Base-by-base conservation (phyloP, 805 yeast species). In the Alloascoidea hylecoeti region DNA sequence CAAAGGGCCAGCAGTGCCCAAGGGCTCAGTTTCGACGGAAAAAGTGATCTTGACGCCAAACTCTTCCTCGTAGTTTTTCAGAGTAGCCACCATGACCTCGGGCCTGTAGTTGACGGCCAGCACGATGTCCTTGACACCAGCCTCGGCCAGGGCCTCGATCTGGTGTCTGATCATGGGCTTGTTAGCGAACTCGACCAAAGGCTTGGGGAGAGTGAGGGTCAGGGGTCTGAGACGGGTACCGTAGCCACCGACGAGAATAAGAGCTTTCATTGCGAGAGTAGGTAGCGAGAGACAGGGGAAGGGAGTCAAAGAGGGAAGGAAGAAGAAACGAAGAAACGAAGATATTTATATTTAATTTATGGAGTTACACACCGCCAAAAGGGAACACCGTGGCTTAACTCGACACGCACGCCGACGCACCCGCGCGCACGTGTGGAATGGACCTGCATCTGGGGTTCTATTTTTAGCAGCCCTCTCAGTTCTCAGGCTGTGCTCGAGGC, bases 21-120 rank as follows among this genome's bases (percentile, higher is more conserved):
- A 75, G 43, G 99, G 99, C 71, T 92, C 99, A 59, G 89, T 92
- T 71, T 92, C 99, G 49, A 92, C 96, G 43, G 96, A 85, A 68
- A 94, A 92, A 41, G 96, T 86, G 66, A 92, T 92, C 52, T 70
- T 68, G 48, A 92, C 95, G 61, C 96, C 96, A 64, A 84, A 92
- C 63, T 78, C 85, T 57, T 78, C 68, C 69, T 92, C 97, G 74
- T 89, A 92, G 66, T 88, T 76, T 66, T 92, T 72, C 57, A 92
- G 73, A 44, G 97, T 80, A 50, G 82, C 78, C 48, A 89, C 97
- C 99, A 92, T 92, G 49, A 86, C 95, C 70, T 92, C 98, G 44
- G 99, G 98, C 64, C 96, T 81, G 78, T 92, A 92, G 78, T 92
- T 92, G 51, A 92, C 99, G 44, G 99, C 99, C 52, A 92, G 68